These are phyloP conservation scores for Teunomyces kruisii DNA, from an alignment of 805 yeast genomes.

Conservation along the genomic window DNA sequence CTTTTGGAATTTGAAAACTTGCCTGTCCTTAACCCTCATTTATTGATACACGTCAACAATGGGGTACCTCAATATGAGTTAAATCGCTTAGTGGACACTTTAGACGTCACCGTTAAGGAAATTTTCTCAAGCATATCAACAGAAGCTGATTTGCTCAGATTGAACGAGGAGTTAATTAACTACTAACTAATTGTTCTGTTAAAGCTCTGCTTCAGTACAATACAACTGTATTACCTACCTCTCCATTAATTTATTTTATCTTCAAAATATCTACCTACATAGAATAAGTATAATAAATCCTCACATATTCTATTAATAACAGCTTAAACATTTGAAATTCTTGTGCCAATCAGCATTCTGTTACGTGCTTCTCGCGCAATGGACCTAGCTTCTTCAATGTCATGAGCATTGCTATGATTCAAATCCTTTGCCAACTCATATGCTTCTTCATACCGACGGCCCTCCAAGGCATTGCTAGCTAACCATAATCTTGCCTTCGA, in stretches of 20 bases:
- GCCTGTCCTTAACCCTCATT: slow-evolving; percentile 47
- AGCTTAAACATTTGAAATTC: neutral
- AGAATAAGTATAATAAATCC: slow-evolving; percentile 2
- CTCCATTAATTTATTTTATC: slow-evolving; percentile 2
- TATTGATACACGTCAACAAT: slow-evolving; percentile 30
- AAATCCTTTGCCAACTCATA: slow-evolving; percentile 71
- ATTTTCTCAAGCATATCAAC: slow-evolving; percentile 12
- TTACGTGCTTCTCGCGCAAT: slow-evolving; percentile 77
- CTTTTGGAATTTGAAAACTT: slow-evolving; percentile 72
- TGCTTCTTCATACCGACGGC: slow-evolving; percentile 63
- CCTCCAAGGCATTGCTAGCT: slow-evolving; percentile 63
- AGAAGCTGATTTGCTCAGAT: slow-evolving; percentile 24
- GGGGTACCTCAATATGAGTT: slow-evolving; percentile 31
- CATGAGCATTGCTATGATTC: slow-evolving; percentile 70
- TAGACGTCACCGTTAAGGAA: slow-evolving; percentile 21
- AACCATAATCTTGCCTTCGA: slow-evolving; percentile 85
- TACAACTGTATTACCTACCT: neutral
- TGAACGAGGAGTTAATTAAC: slow-evolving; percentile 15
- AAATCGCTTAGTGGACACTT: slow-evolving; percentile 19
- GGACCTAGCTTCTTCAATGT: slow-evolving; percentile 84
- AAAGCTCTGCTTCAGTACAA: neutral
- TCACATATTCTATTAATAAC: neutral
- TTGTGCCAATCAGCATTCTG: slow-evolving; percentile 31
- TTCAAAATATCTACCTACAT: neutral
- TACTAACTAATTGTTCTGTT: neutral